Percentiles rank a stretch among this genome's conserved stretches.
Evolutionary conservation across 129 eudicot species (phyloP).

Genomic region (Flaveria bidentis): DNA sequence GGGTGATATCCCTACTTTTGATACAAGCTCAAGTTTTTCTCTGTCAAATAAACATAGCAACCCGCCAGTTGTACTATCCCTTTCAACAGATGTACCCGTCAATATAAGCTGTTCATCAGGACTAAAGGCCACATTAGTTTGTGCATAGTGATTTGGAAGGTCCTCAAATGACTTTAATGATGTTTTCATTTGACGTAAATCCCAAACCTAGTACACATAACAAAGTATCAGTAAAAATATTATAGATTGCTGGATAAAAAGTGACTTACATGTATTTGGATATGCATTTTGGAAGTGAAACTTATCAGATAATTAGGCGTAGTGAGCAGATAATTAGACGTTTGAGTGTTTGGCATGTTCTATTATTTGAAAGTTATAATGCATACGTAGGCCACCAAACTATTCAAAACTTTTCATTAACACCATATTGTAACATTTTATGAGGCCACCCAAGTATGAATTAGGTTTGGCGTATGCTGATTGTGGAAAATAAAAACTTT

Average conservation of each 20-base stretch:
- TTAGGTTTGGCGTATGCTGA: too few species aligned
- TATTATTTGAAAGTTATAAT: not conserved
- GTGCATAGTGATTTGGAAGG: conserved; percentile 91
- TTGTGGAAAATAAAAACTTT: too few species aligned
- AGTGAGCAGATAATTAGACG: conserved; percentile 9
- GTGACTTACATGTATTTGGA: not conserved
- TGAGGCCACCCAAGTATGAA: too few species aligned
- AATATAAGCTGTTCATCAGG: conserved; percentile 83
- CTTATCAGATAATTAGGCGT: not conserved
- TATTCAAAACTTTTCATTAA: not conserved
- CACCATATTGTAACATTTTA: too few species aligned
- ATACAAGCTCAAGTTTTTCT: conserved; percentile 77
- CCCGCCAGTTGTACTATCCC: conserved; percentile 86
- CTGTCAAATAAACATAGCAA: conserved; percentile 84
- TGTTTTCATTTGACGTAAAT: conserved; percentile 83
- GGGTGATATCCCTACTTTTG: conserved; percentile 92
- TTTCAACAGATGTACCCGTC: conserved; percentile 96
- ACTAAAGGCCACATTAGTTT: conserved; percentile 77
- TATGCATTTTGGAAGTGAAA: not conserved
- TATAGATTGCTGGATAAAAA: not conserved
- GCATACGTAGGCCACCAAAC: not conserved
- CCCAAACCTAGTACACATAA: conserved; percentile 73
- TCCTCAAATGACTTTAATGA: conserved; percentile 65
- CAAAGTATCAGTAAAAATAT: conserved; percentile 3
- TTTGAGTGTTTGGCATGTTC: not conserved